phyloP scores from a whole-genome alignment of 805 yeast genomes.

The Wickerhamiella siamensis region DNA sequence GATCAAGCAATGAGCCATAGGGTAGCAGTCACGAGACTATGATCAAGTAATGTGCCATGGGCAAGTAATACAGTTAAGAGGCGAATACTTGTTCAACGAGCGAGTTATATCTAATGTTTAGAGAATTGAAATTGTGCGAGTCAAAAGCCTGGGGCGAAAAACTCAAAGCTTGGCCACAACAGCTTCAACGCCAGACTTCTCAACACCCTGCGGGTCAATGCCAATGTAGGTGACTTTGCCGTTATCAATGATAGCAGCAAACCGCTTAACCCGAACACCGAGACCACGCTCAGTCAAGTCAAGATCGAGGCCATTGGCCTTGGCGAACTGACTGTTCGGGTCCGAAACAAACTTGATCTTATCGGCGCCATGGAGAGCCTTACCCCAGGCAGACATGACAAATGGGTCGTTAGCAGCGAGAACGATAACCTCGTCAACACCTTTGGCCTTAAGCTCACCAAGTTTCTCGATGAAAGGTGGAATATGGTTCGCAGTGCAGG shows the following conservation, averaged over 20 bases:
- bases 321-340: conserved; percentile 45
- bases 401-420: conserved; percentile 59
- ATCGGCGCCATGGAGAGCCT: conserved; percentile 27
- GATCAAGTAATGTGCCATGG: too few species aligned
- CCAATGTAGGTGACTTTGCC: conserved; percentile 40
- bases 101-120: too few species aligned
- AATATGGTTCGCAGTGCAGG: conserved; percentile 58
- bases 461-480: conserved; percentile 47
- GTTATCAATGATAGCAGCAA: conserved; percentile 52
- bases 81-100: too few species aligned
- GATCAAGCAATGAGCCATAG: too few species aligned
- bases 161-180: conserved; percentile 26
- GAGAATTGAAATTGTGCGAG: too few species aligned
- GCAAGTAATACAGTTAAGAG: too few species aligned
- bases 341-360: conserved; percentile 47
- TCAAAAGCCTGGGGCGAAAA: too few species aligned
- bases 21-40: too few species aligned
- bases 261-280: conserved; percentile 52
- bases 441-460: conserved; percentile 39
- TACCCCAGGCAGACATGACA: conserved; percentile 57
- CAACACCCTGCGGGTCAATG: conserved; percentile 31
- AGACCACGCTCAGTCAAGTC: conserved; percentile 41
- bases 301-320: conserved; percentile 41
- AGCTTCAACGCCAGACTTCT: conserved; percentile 35
- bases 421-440: conserved; percentile 49